Conservation (phyloP, 2,329 filamentous ascomycete genomes). For the Penicillium fuscoglaucum region DNA sequence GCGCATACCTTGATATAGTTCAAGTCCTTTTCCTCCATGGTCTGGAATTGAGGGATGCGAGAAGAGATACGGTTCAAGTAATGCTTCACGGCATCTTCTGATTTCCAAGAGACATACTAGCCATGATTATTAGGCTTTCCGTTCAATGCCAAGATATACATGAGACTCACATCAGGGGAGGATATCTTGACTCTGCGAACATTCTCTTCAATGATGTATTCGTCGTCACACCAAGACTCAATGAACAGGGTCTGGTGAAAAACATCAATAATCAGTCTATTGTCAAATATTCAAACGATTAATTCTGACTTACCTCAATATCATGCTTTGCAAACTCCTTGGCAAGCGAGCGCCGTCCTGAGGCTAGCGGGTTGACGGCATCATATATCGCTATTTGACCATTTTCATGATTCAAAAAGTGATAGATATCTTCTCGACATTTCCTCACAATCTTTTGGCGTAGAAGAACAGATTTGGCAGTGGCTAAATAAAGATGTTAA, state of each 20-base stretch:
- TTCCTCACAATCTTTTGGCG: conserved; percentile 97
- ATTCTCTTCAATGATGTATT: conserved; percentile 92
- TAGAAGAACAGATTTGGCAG: conserved; percentile 85
- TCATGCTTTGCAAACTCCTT: conserved; percentile 98
- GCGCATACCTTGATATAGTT: conserved; percentile 79
- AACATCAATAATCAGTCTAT: background rate
- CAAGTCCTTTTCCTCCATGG: conserved; percentile 88
- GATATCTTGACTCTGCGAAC: conserved; percentile 97
- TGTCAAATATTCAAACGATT: background rate
- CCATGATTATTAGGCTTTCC: conserved; percentile 7
- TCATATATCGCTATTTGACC: conserved; percentile 98
- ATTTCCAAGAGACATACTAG: conserved; percentile 85
- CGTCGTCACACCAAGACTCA: conserved; percentile 91
- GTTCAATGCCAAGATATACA: background rate
- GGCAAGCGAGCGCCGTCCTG: conserved; percentile 77
- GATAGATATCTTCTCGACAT: conserved; percentile 94
- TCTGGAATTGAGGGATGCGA: conserved; percentile 94
- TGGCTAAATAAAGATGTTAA: conserved; percentile 51
- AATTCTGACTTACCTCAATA: conserved; percentile 65
- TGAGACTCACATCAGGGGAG: conserved; percentile 76
- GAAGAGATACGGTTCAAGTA: conserved; percentile 88
- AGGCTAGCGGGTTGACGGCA: conserved; percentile 88
- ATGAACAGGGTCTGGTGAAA: conserved; percentile 79
- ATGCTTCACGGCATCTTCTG: conserved; percentile 86
- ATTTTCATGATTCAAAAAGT: conserved; percentile 94